Evolutionary conservation across 2,329 filamentous ascomycete genomes (phyloP).

Genomic region (Aspergillus quadricinctus): DNA sequence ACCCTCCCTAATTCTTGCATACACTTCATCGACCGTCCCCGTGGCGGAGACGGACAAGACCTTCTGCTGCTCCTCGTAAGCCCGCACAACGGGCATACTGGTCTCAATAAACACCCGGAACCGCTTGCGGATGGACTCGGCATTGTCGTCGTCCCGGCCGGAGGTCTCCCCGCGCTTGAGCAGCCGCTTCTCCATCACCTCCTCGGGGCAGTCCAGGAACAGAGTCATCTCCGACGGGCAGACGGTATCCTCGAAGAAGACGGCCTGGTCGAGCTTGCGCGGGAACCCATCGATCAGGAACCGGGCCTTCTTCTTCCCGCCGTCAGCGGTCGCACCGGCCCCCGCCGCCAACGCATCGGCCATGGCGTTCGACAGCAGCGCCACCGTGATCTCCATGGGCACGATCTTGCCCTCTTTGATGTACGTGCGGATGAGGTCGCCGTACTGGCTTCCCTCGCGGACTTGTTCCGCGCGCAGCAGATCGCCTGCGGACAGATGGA

Average conservation of each 20-base stretch:
- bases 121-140: constrained; percentile 91
- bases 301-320: constrained; percentile 51
- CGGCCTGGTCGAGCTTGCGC: constrained; percentile 92
- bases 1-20: constrained; percentile 49
- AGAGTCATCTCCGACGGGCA: constrained; percentile 80
- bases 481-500: constrained; percentile 88
- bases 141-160: constrained; percentile 88
- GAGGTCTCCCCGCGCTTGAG: constrained; percentile 89
- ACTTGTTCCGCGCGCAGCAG: constrained; percentile 90
- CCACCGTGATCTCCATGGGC: constrained; percentile 97
- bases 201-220: constrained; percentile 91
- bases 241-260: constrained; percentile 87
- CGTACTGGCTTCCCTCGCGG: constrained; percentile 79
- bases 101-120: constrained; percentile 93
- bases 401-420: constrained; percentile 95
- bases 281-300: constrained; percentile 86
- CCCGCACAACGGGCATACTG: constrained; percentile 93
- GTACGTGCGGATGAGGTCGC: constrained; percentile 85
- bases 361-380: constrained; percentile 93
- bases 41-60: constrained; percentile 78
- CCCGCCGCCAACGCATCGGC: constrained; percentile 57
- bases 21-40: constrained; percentile 61
- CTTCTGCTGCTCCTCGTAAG: constrained; percentile 70
- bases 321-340: constrained; percentile 25
- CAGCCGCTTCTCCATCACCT: constrained; percentile 77